Evolutionary conservation across 371 early-diverging fungal genomes (phyloP), one percentile per base, ranked within the genome.

Genomic region (Phascolomyces articulosus): DNA sequence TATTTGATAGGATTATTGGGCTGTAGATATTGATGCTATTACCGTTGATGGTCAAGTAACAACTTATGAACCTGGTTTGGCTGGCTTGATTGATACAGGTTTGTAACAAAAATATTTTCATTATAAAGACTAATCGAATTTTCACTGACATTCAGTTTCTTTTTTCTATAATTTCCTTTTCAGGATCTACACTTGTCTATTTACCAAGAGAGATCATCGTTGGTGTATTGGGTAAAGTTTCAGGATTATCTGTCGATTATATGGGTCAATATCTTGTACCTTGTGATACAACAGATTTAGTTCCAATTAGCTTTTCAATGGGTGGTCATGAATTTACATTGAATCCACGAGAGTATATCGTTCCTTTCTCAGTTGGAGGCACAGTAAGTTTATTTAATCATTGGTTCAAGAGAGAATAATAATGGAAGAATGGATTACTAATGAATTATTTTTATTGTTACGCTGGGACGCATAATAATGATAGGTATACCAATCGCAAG

Each of bases 41-140:
- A 20, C 58, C 16, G 62, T 76, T 41, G 75, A 71, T n/a, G 40
- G 55, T 20, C 48, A 67, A 23, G 56, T 31, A 13, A 41, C 64
- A 8, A n/a, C 6, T 4, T 68, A 68, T 23, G 48, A 54, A 2
- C 26, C 47, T 1, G 29, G 40, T 2, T n/a, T 78, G 2, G 41
- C 72, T 0, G 76, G 70, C 13, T 60, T 81, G 55, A 59, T 78
- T 1, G 81, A 81, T 62, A 78, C 81, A 21, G 79, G 79, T 65
- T 69, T 57, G n/a, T 13, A 38, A 18, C 38, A 18, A n/a, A 15
- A 38, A 4, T 6, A n/a, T 58, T n/a, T n/a, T n/a, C n/a, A n/a
- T n/a, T n/a, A n/a, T n/a, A n/a, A n/a, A n/a, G n/a, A n/a, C n/a
- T 34, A 34, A 34, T 34, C 2, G 2, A 34, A 34, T 34, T 34